A percentile compares a stretch with the other conserved stretches of the same genome.
phyloP scores from a whole-genome alignment of 2,329 filamentous ascomycete species.

The Hymenotorrendiella dingleyae region DNA sequence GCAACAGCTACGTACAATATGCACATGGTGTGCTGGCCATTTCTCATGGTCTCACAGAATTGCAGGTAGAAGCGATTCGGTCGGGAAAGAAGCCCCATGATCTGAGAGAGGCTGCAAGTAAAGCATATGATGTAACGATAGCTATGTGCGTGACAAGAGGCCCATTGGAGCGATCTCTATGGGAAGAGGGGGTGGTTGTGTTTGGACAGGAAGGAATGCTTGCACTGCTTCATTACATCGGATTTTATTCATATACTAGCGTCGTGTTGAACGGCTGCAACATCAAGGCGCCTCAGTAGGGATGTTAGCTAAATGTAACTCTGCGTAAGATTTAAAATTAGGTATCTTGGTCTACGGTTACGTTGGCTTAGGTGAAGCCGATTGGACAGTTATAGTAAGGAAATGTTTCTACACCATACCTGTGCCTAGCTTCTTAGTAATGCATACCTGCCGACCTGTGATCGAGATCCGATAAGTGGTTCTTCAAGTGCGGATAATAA shows the following conservation, averaged over 20 bases:
- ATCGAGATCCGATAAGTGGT: no score
- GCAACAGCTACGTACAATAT: constrained; percentile 1
- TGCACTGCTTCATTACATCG: neutral
- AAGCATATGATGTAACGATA: neutral
- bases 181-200: neutral
- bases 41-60: neutral
- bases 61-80: neutral
- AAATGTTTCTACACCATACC: no score
- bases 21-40: neutral
- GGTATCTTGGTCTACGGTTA: no score
- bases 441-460: no score
- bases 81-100: neutral
- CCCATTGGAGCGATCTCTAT: neutral
- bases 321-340: no score
- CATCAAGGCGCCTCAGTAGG: neutral
- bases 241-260: constrained; percentile 1
- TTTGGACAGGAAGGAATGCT: neutral
- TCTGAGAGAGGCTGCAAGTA: neutral
- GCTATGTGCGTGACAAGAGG: neutral
- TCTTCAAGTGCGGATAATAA: no score
- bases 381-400: no score
- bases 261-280: neutral
- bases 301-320: no score
- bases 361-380: no score
- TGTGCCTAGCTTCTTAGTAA: no score